These are phyloP conservation scores for Alnus rubra DNA, from an alignment of 306 rosid genomes.

Conservation along the genomic window DNA sequence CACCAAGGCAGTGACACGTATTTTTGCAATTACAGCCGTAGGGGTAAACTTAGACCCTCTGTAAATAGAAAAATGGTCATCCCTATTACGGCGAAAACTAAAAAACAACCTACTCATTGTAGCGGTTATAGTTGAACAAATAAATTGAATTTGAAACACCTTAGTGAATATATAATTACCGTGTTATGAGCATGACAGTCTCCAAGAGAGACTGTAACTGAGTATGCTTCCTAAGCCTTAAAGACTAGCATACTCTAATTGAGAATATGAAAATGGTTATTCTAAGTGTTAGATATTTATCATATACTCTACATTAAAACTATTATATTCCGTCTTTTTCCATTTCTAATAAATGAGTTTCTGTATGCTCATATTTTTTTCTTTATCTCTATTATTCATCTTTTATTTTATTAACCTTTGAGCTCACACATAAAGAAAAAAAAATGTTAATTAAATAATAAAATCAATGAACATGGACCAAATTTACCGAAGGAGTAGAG, in stretches of 20 bases:
- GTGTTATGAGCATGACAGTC: conserved; percentile 53
- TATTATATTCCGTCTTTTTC: too few relatives aligned
- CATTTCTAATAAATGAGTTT: too few relatives aligned
- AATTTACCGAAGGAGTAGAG: too few relatives aligned
- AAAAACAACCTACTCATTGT: conserved; percentile 3
- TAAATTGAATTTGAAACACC: conserved; percentile 2
- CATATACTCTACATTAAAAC: too few relatives aligned
- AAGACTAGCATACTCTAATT: too few relatives aligned
- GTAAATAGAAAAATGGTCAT: background rate
- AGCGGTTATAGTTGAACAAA: background rate
- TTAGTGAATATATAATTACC: conserved; percentile 38
- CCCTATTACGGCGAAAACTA: background rate
- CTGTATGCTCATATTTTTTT: too few relatives aligned
- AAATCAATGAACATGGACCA: too few relatives aligned
- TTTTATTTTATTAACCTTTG: too few relatives aligned
- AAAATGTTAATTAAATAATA: too few relatives aligned
- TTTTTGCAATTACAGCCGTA: background rate
- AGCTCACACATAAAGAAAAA: too few relatives aligned
- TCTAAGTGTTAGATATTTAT: too few relatives aligned
- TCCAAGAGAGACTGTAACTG: conserved; percentile 76
- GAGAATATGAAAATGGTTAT: background rate
- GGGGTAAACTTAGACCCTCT: background rate
- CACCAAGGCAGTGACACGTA: background rate
- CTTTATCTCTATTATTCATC: too few relatives aligned
- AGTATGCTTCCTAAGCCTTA: conserved; percentile 41